Evolutionary conservation across 2,329 filamentous ascomycete species (phyloP).

Genomic region (Botrytis aclada): DNA sequence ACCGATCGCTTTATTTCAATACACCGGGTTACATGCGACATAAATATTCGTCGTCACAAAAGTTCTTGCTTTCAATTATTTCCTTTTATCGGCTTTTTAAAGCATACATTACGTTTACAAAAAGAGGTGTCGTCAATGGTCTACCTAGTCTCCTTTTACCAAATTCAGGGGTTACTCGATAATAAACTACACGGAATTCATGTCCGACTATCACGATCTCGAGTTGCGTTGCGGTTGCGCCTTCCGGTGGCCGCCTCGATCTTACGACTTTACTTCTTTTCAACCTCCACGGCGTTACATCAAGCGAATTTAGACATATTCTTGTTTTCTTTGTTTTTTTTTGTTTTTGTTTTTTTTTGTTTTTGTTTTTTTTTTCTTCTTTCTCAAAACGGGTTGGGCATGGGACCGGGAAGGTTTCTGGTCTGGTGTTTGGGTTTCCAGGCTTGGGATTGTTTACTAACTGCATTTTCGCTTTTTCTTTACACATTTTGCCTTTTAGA

Average conservation of each 20-base stretch:
- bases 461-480: constrained; percentile 32
- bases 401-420: constrained; percentile 36
- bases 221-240: constrained; percentile 40
- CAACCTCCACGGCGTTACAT: constrained; percentile 35
- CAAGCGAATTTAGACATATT: constrained; percentile 35
- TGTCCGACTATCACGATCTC: constrained; percentile 35
- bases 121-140: constrained; percentile 28
- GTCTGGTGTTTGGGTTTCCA: constrained; percentile 39
- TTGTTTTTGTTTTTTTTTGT: constrained; percentile 23
- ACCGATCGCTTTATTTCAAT: constrained; percentile 15
- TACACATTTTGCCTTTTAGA: constrained; percentile 35
- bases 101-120: constrained; percentile 35
- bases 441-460: constrained; percentile 35
- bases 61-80: constrained; percentile 27
- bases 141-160: constrained; percentile 19
- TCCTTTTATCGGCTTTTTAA: constrained; percentile 27
- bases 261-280: constrained; percentile 36
- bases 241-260: constrained; percentile 39
- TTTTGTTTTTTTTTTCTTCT: constrained; percentile 27
- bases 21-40: constrained; percentile 28
- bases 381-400: constrained; percentile 39
- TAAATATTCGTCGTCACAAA: constrained; percentile 34
- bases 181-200: constrained; percentile 31
- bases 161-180: constrained; percentile 31
- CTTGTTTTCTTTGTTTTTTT: constrained; percentile 26